A percentile compares a stretch with the other conserved stretches of the same genome.
Conservation (phyloP, 2,329 filamentous ascomycete species). For the Thielaviopsis punctulata region DNA sequence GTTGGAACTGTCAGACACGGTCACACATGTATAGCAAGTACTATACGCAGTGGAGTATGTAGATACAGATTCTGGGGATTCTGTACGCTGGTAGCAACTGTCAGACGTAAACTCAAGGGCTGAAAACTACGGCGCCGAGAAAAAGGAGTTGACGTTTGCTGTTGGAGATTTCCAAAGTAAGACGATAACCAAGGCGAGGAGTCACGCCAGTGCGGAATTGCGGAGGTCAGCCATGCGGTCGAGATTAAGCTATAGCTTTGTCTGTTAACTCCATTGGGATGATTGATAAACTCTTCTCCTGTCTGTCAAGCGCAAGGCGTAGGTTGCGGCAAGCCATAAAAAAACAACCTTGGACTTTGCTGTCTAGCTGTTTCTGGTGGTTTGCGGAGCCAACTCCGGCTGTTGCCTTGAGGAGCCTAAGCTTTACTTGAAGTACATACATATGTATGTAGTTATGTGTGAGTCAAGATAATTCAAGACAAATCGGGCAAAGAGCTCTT, state of each 20-base stretch:
- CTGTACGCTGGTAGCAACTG: background rate
- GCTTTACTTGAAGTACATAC: background rate
- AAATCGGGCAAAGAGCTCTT: no score
- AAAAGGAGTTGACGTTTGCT: background rate
- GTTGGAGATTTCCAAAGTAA: background rate
- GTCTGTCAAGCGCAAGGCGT: background rate
- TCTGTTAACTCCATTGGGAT: background rate
- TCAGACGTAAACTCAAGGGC: background rate
- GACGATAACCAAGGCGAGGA: background rate
- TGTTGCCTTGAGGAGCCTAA: background rate
- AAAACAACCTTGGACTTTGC: background rate
- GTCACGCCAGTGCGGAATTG: background rate
- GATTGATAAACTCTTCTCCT: background rate
- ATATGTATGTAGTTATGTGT: no score
- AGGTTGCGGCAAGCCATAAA: background rate
- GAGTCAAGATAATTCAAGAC: no score
- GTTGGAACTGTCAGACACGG: no score
- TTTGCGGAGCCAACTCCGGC: background rate
- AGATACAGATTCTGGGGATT: background rate
- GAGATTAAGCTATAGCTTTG: background rate
- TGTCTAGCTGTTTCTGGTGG: background rate
- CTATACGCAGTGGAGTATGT: no score
- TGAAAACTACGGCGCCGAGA: background rate
- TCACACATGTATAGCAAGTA: background rate
- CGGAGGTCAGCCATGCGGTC: background rate